phyloP scores from a whole-genome alignment of 2,329 filamentous ascomycete genomes.

The Amauroascus niger region DNA sequence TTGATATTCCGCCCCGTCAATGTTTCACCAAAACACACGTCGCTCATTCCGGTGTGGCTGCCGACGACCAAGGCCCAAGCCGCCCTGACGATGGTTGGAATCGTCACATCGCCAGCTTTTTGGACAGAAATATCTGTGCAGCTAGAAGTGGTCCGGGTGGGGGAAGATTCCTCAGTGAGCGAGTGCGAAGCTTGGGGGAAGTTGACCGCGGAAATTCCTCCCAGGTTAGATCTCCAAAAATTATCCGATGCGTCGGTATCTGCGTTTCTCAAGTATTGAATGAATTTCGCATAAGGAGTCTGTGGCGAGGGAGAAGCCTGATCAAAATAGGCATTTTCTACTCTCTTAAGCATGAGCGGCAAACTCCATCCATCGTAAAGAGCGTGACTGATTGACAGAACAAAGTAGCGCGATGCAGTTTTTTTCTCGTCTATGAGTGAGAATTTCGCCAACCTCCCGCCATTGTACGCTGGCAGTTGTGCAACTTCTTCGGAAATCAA shows the following conservation, averaged over 20 bases:
- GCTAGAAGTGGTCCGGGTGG: constrained; percentile 9
- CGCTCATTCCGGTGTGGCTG: constrained; percentile 28
- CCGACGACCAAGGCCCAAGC: constrained; percentile 34
- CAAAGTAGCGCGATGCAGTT: constrained; percentile 31
- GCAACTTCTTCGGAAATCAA: constrained; percentile 21
- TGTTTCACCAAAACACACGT: constrained; percentile 36
- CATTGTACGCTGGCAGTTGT: constrained; percentile 28
- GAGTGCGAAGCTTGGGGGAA: constrained; percentile 16
- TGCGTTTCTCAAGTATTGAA: constrained; percentile 20
- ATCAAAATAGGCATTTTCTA: constrained; percentile 30
- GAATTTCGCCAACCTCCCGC: constrained; percentile 29
- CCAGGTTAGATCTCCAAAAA: constrained; percentile 19
- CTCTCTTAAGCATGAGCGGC: constrained; percentile 29
- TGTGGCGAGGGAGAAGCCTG: constrained; percentile 3
- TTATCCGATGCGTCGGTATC: constrained; percentile 15
- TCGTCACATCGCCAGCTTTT: constrained; percentile 16
- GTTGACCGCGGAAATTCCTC: constrained; percentile 11
- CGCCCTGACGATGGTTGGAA: constrained; percentile 31
- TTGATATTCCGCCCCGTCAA: constrained; percentile 34
- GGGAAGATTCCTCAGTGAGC: constrained; percentile 5
- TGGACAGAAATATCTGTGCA: constrained; percentile 4
- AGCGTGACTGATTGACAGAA: constrained; percentile 45
- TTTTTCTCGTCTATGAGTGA: constrained; percentile 26
- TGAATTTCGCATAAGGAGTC: constrained; percentile 20
- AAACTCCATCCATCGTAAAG: constrained; percentile 45